Evolutionary conservation across 371 early-diverging fungal genomes (phyloP).

Genomic region (Mortierella sp.): DNA sequence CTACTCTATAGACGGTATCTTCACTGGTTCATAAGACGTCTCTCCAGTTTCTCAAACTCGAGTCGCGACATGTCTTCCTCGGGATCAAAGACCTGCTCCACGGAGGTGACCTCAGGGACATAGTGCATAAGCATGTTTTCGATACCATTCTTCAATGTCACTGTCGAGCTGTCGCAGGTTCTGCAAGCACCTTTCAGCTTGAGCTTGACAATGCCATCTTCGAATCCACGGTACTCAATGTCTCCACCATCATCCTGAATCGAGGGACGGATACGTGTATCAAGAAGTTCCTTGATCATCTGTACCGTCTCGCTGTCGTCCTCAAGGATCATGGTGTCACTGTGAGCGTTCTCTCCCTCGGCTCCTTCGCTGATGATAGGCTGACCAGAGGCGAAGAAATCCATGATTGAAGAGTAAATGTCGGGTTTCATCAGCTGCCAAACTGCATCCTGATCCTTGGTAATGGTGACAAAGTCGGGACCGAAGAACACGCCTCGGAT

Average conservation of each 20-base stretch:
- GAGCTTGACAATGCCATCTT: slow-evolving; percentile 88
- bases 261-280: slow-evolving; percentile 94
- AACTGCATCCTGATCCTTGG: slow-evolving; percentile 81
- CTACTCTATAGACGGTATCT: no score
- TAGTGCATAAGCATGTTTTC: slow-evolving; percentile 99
- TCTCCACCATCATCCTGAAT: slow-evolving; percentile 99
- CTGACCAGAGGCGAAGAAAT: slow-evolving; percentile 88
- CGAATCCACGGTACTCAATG: slow-evolving; percentile 93
- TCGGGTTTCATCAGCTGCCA: slow-evolving; percentile 98
- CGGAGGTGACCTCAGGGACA: slow-evolving; percentile 93
- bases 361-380: slow-evolving; percentile 69
- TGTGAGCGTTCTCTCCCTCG: slow-evolving; percentile 57
- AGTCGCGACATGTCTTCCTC: slow-evolving; percentile 48
- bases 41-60: slow-evolving; percentile 53
- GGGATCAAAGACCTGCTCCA: slow-evolving; percentile 82
- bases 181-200: slow-evolving; percentile 96
- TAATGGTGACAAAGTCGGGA: slow-evolving; percentile 92
- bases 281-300: slow-evolving; percentile 97
- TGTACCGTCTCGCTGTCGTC: slow-evolving; percentile 92
- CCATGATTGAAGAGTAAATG: slow-evolving; percentile 94
- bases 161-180: slow-evolving; percentile 87
- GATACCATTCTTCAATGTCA: slow-evolving; percentile 97
- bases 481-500: slow-evolving; percentile 90
- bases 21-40: slow-evolving; percentile 53
- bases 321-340: slow-evolving; percentile 78